Base-by-base conservation (phyloP, 345 rosid genomes). In the Melastoma malabathricum region DNA sequence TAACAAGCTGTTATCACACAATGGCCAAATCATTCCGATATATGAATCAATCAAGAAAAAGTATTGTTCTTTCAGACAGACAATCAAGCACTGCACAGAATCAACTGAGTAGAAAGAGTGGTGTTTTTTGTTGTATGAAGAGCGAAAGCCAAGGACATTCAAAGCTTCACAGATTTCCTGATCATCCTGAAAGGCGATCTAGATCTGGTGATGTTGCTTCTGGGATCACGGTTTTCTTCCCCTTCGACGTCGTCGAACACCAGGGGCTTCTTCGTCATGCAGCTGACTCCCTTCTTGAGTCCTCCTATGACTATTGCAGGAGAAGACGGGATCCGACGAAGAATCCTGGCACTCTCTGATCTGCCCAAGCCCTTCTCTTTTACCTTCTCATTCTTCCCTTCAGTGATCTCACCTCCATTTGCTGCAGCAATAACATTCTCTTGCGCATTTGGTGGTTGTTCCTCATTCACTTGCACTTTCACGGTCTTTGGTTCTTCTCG, bases 321-420 rank as follows among this genome's bases (percentile, higher is more conserved):
- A 59, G 99, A 92, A 20, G 99, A 92, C 48, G 95, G 95, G 54
- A 84, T 75, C 54, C 90, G 74, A 27, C 82, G 68, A 55, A 87
- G 73, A 49, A 75, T 80, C 75, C 86, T 84, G 15, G 90, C 83
- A 25, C 97, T 92, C 61, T 82, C 95, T 1, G 95, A 87, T 75
- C 95, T 80, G 56, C 2, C 55, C 15, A 74, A 62, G 50, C 44
- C 64, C 67, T 75, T 77, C 47, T 74, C 85, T 67, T 72, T 77
- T 18, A 50, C 66, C 61, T 68, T 69, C 51, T 76, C 78, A 57
- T 77, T 75, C 61, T 72, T 78, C 43, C 25, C 38, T 51, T 72
- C 80, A 48, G 44, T 54, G 39, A 57, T 65, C 60, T 62, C 48
- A 47, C 66, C 65, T 61, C 44, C 68, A 17, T 57, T 29, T 29